Base-by-base conservation (phyloP, 169 alveolate species). In the Plasmodium falciparum region DNA sequence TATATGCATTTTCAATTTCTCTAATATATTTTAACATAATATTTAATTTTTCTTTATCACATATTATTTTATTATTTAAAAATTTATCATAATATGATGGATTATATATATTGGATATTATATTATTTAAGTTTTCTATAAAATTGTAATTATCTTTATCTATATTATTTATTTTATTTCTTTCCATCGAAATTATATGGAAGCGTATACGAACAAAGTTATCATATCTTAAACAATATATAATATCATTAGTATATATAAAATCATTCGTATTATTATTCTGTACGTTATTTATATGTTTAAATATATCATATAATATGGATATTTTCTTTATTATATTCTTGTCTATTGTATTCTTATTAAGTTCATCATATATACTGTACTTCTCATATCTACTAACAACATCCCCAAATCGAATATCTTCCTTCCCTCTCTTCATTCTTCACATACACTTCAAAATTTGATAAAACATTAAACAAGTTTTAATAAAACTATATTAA, bases 1-100 rank as follows among this genome's bases (percentile, higher is more conserved):
- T 71, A 45, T 85, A 85, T n/a, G 91, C 91, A 20, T 74, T 70
- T 63, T 85, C 91, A 43, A 85, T 85, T 70, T 85, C 91, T 45
- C 71, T 85, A 0, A 85, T 17, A 8, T 47, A 47, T 50, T 85
- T 85, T 52, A 85, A 20, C 91, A 85, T 85, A 11, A 62, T 70
- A 5, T 70, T 33, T 71, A 85, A 70, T 85, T 85, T 85, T n/a
- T 69, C 86, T 22, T 54, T 85, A 13, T 85, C 91, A 58, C 71
- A 85, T 17, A 59, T 58, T 33, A 58, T 22, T 43, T 50, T 6
- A 50, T 85, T 52, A 58, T 45, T 71, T 66, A 85, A 13, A 29
- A 85, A 71, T 20, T 71, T 52, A 22, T 85, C 91, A 50, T 85
- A 85, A 71, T 39, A 43, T n/a, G 86, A 70, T 0, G 91, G 91